Conservation (phyloP, 2,329 filamentous ascomycete genomes). For the Stachybotrys echinatus region DNA sequence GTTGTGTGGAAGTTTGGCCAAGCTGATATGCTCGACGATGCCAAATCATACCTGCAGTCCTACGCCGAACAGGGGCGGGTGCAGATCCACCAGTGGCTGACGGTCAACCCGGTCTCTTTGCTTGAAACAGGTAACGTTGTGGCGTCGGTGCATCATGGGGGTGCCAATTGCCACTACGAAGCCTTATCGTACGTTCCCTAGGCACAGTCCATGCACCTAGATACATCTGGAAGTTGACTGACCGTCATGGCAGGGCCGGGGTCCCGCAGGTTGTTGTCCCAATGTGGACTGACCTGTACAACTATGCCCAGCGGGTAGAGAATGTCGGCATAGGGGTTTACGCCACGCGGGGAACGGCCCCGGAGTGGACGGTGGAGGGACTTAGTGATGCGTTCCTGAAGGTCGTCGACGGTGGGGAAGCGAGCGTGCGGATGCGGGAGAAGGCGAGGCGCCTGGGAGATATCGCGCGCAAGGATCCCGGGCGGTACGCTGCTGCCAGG, state of each 20-base stretch:
- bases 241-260: slow-evolving; percentile 25
- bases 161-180: slow-evolving; percentile 36
- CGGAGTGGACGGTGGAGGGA: slow-evolving; percentile 18
- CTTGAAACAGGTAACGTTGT: slow-evolving; percentile 28
- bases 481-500: slow-evolving; percentile 6
- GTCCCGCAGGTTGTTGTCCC: slow-evolving; percentile 41
- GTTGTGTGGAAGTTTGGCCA: slow-evolving; percentile 26
- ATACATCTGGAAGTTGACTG: too few relatives aligned
- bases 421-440: slow-evolving; percentile 6
- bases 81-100: slow-evolving; percentile 21
- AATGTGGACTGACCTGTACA: slow-evolving; percentile 39
- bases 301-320: slow-evolving; percentile 36
- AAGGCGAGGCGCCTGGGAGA: slow-evolving; percentile 12
- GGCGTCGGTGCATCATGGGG: slow-evolving; percentile 32
- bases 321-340: slow-evolving; percentile 35
- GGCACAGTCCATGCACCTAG: too few relatives aligned
- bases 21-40: slow-evolving; percentile 9
- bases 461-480: slow-evolving; percentile 1
- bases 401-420: slow-evolving; percentile 9
- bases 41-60: slow-evolving; percentile 5
- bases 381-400: slow-evolving; percentile 19
- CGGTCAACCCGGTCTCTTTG: slow-evolving; percentile 23
- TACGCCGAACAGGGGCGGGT: slow-evolving; percentile 14
- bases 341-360: slow-evolving; percentile 26
- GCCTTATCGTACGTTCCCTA: slow-evolving; percentile 30